Conservation (phyloP, 1,284 basidiomycete species). For the Pseudozyma tsukubaensis region DNA sequence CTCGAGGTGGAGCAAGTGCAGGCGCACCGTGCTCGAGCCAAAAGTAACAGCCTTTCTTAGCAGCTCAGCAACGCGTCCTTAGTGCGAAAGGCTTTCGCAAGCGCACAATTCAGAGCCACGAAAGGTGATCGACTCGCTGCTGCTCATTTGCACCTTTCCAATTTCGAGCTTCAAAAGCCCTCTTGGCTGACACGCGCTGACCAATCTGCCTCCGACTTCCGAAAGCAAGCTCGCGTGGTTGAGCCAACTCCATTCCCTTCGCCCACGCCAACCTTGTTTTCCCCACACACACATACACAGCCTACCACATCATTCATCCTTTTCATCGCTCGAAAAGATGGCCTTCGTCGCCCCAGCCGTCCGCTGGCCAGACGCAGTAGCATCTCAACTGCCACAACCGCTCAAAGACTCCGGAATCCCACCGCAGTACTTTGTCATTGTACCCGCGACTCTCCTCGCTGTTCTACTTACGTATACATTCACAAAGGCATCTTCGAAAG, state of each 20-base stretch:
- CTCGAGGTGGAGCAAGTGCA: conserved; percentile 11
- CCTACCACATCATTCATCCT: background rate
- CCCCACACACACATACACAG: background rate
- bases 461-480: conserved; percentile 49
- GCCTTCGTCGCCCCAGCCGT: conserved; percentile 42
- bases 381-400: conserved; percentile 36
- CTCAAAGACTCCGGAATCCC: conserved; percentile 39
- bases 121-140: conserved; percentile 24
- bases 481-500: conserved; percentile 28
- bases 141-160: background rate
- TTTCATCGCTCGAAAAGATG: conserved; percentile 14
- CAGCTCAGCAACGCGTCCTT: conserved; percentile 12
- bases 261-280: no score
- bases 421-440: conserved; percentile 46
- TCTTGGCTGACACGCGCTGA: conserved; percentile 22
- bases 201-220: conserved; percentile 26
- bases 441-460: conserved; percentile 47
- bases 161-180: background rate
- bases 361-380: conserved; percentile 52
- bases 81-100: conserved; percentile 7
- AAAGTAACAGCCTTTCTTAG: conserved; percentile 4
- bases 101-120: background rate
- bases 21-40: conserved; percentile 3
- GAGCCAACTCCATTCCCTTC: conserved; percentile 6
- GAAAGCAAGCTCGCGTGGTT: background rate